phyloP scores from a whole-genome alignment of 2,329 filamentous ascomycete genomes.

The Pestalotiopsis sp. region DNA sequence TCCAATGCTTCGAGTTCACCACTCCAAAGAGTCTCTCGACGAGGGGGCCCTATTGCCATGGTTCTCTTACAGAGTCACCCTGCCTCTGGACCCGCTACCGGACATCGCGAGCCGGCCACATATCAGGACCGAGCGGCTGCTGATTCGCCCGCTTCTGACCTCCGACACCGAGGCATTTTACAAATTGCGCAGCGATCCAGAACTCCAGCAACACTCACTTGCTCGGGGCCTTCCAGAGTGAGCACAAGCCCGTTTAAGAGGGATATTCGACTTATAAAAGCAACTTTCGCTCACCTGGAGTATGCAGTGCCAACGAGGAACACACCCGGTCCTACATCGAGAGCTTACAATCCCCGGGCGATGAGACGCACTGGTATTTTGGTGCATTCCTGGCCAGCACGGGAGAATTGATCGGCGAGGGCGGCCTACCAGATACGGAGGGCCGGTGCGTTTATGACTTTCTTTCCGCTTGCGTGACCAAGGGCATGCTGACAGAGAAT shows the following conservation, averaged over 20 bases:
- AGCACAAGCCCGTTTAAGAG: too few species aligned
- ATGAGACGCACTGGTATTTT: slow-evolving; percentile 22
- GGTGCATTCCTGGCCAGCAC: slow-evolving; percentile 27
- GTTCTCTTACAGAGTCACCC: too few species aligned
- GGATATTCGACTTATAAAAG: too few species aligned
- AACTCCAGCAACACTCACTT: slow-evolving; percentile 13
- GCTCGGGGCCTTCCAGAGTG: slow-evolving; percentile 14
- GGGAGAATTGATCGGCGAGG: slow-evolving; percentile 31
- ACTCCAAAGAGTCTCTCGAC: too few species aligned
- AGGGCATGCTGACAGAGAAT: too few species aligned
- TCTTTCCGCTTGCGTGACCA: too few species aligned
- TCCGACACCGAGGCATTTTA: slow-evolving; percentile 20
- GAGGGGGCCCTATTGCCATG: too few species aligned
- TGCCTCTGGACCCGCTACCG: slow-evolving; percentile 5
- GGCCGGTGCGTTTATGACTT: not conserved
- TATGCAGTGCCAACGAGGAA: slow-evolving; percentile 4
- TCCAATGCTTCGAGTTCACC: too few species aligned
- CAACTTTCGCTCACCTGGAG: too few species aligned
- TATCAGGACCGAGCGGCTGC: slow-evolving; percentile 15
- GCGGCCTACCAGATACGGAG: slow-evolving; percentile 21
- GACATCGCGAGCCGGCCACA: not conserved
- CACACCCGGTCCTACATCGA: slow-evolving; percentile 13
- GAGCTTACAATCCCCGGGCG: slow-evolving; percentile 13
- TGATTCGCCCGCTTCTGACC: slow-evolving; percentile 15
- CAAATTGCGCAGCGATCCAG: slow-evolving; percentile 13